Percentiles rank a stretch among this genome's conserved stretches.
Evolutionary conservation across 495 filamentous ascomycete genomes (phyloP).

Genomic region (Trichoderma asperelloides): DNA sequence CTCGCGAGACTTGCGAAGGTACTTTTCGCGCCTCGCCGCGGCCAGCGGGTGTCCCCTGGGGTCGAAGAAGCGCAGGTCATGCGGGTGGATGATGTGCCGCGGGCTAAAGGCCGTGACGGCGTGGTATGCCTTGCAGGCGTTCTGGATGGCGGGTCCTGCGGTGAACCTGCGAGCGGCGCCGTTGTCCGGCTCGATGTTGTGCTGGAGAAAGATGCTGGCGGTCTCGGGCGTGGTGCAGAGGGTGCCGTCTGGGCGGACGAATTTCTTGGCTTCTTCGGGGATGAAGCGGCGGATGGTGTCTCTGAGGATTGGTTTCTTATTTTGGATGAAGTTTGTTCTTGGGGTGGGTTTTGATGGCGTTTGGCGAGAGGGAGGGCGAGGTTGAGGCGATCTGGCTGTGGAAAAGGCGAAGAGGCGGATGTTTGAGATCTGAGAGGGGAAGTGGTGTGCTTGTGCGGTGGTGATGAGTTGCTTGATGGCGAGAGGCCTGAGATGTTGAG

Average conservation of each 20-base stretch:
- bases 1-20: conserved; percentile 19
- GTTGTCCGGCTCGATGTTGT: conserved; percentile 7
- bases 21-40: conserved; percentile 20
- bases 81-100: conserved; percentile 16
- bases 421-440: not conserved
- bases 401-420: not conserved
- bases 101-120: not conserved
- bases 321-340: not conserved
- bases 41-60: conserved; percentile 25
- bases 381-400: too few relatives aligned
- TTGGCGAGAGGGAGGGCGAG: not conserved
- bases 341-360: not conserved
- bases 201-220: not conserved
- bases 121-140: not conserved
- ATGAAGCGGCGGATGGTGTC: conserved; percentile 6
- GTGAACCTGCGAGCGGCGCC: not conserved
- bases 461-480: not conserved
- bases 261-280: conserved; percentile 1
- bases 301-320: not conserved
- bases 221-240: not conserved
- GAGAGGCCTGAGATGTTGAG: not conserved
- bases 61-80: conserved; percentile 24
- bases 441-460: not conserved
- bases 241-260: not conserved
- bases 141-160: not conserved